Percentiles rank a stretch among this genome's conserved stretches.
Evolutionary conservation across 2,329 filamentous ascomycete genomes (phyloP).

Genomic region (Mycosphaerella sp.): DNA sequence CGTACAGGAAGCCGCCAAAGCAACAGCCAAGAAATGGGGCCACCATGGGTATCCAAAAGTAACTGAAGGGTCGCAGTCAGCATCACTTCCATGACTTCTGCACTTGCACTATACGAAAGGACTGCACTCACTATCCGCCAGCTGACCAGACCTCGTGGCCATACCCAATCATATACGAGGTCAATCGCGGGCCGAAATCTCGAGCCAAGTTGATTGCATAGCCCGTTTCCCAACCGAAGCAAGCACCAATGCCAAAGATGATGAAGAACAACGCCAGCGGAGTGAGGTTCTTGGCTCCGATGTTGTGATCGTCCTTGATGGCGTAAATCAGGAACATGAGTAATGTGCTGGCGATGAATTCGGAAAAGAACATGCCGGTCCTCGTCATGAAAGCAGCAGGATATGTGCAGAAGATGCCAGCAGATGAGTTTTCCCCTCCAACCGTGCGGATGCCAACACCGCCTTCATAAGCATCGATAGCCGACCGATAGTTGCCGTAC

Average conservation of each 20-base stretch:
- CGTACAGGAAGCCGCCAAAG: slow-evolving; percentile 61
- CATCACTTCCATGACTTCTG: background rate
- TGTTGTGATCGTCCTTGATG: slow-evolving; percentile 53
- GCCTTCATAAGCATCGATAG: slow-evolving; percentile 40
- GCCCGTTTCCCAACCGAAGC: slow-evolving; percentile 68
- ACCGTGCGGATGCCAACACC: slow-evolving; percentile 54
- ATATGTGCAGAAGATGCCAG: slow-evolving; percentile 68
- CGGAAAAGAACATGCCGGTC: slow-evolving; percentile 63
- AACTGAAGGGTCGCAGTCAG: background rate
- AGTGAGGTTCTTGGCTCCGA: slow-evolving; percentile 52
- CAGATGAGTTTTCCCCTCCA: slow-evolving; percentile 51
- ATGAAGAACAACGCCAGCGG: slow-evolving; percentile 63
- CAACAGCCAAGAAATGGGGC: slow-evolving; percentile 59
- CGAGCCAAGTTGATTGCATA: slow-evolving; percentile 69
- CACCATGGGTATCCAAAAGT: slow-evolving; percentile 60
- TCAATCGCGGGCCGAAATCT: slow-evolving; percentile 63
- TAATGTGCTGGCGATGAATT: slow-evolving; percentile 61
- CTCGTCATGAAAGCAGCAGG: slow-evolving; percentile 60
- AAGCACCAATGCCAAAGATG: slow-evolving; percentile 65
- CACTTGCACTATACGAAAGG: background rate
- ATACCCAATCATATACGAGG: slow-evolving; percentile 63
- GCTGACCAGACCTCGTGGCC: slow-evolving; percentile 60
- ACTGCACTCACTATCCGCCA: slow-evolving; percentile 66
- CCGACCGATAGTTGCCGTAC: slow-evolving; percentile 40
- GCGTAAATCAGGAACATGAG: slow-evolving; percentile 68